These are phyloP conservation scores for Drosera spatulata DNA, from an alignment of 179 eudicot species.

Conservation along the genomic window DNA sequence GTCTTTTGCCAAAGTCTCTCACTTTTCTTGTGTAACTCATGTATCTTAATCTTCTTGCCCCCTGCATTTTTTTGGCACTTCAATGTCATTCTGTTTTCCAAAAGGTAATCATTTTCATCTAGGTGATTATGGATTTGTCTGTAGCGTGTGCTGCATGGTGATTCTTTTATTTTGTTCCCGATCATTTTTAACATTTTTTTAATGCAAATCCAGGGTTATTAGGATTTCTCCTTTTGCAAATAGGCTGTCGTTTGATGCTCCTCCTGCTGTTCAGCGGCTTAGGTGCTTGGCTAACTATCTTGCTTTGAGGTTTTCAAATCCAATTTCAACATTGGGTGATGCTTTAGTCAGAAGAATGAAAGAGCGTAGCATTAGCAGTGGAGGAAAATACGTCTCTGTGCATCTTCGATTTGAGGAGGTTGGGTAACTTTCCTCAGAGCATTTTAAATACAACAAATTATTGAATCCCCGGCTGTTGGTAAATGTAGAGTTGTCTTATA, in stretches of 20 bases:
- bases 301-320: constrained; percentile 84
- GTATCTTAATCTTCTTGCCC: not conserved
- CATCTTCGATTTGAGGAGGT: constrained; percentile 99
- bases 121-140: not conserved
- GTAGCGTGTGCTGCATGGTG: not conserved
- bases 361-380: constrained; percentile 57
- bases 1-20: too few relatives aligned
- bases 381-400: constrained; percentile 90
- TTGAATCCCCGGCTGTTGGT: not conserved
- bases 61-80: too few relatives aligned
- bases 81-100: too few relatives aligned
- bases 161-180: not conserved
- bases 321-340: constrained; percentile 63
- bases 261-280: constrained; percentile 81
- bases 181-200: constrained; percentile 3
- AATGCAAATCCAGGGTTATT: constrained; percentile 49
- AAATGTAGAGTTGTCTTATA: constrained; percentile 6
- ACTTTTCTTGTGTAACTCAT: not conserved
- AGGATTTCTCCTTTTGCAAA: constrained; percentile 99
- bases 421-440: constrained; percentile 5
- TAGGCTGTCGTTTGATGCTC: constrained; percentile 90
- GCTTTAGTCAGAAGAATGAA: constrained; percentile 81
- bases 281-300: constrained; percentile 94
- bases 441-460: too few relatives aligned
- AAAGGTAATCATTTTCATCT: too few relatives aligned